These are phyloP conservation scores for Pythium phragmitis DNA, from an alignment of 352 stramenopile genomes.

Conservation along the genomic window DNA sequence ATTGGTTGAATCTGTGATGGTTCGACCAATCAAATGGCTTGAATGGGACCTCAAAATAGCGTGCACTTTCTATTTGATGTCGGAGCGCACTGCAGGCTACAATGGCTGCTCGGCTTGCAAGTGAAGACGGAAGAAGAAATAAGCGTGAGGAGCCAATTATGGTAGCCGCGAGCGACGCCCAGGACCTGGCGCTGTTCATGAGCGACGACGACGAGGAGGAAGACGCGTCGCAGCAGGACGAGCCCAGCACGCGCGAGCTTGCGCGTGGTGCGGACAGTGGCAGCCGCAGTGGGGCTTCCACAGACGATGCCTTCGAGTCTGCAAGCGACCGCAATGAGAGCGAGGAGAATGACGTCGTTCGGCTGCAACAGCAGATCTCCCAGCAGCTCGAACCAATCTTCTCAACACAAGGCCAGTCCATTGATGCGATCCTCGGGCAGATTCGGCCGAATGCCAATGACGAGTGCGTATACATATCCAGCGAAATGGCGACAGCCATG, in stretches of 20 bases:
- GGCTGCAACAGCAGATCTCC: conserved; percentile 20
- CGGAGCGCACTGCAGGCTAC: neutral
- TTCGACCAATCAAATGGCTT: conserved; percentile 6
- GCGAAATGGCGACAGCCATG: neutral
- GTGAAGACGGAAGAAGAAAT: neutral
- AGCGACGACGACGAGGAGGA: conserved; percentile 38
- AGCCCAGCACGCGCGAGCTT: conserved; percentile 10
- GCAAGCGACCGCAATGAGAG: neutral
- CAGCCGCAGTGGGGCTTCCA: neutral
- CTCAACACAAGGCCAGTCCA: conserved; percentile 7
- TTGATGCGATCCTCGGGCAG: conserved; percentile 39
- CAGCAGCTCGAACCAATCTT: conserved; percentile 22
- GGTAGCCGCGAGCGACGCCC: conserved; percentile 25
- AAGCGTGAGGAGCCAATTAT: neutral
- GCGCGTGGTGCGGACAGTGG: neutral
- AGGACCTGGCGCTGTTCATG: conserved; percentile 41
- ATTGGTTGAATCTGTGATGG: conserved; percentile 12
- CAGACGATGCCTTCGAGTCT: conserved; percentile 15
- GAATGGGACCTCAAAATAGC: conserved; percentile 9
- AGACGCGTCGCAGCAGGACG: conserved; percentile 13
- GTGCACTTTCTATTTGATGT: conserved; percentile 9
- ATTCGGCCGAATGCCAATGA: conserved; percentile 38
- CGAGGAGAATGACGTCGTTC: conserved; percentile 8
- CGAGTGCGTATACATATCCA: conserved; percentile 34
- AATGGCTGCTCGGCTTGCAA: neutral